These are phyloP conservation scores for Paramecium tetraurelia DNA, from an alignment of 73 alveolate species.

Conservation along the genomic window DNA sequence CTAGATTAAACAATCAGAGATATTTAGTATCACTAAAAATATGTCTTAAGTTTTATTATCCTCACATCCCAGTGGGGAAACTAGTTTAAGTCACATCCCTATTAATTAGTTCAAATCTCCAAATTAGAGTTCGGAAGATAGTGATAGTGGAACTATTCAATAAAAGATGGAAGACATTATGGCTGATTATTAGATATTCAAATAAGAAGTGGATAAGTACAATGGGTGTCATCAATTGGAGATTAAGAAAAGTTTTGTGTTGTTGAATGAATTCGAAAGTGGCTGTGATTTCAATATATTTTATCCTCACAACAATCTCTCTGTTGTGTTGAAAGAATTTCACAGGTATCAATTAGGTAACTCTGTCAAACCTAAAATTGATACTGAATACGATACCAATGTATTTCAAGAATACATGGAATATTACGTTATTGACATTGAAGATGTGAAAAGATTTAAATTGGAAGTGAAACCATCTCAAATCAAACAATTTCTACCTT, in stretches of 20 bases:
- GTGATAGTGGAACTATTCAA: not conserved
- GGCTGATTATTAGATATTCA: not conserved
- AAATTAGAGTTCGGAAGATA: not conserved
- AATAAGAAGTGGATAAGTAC: not conserved
- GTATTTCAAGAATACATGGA: not conserved
- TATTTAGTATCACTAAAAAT: not conserved
- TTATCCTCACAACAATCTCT: constrained; percentile 9
- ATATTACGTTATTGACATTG: not conserved
- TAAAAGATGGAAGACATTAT: not conserved
- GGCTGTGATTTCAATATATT: not conserved
- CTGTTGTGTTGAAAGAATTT: not conserved
- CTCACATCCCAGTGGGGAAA: not conserved
- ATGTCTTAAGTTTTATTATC: not conserved
- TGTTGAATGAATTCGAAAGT: not conserved
- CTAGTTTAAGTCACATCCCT: not conserved
- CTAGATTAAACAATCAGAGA: not conserved
- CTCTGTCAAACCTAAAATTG: not conserved
- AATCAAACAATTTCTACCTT: not conserved
- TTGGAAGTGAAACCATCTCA: not conserved
- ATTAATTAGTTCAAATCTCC: not conserved
- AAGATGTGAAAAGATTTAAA: not conserved
- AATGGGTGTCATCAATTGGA: not conserved
- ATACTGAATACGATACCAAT: constrained; percentile 24
- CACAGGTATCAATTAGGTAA: not conserved
- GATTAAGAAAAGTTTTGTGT: not conserved